A percentile compares a stretch with the other conserved stretches of the same genome.
These are phyloP conservation scores for Dittrichia graveolens DNA, from an alignment of 129 eudicot species.

Conservation along the genomic window DNA sequence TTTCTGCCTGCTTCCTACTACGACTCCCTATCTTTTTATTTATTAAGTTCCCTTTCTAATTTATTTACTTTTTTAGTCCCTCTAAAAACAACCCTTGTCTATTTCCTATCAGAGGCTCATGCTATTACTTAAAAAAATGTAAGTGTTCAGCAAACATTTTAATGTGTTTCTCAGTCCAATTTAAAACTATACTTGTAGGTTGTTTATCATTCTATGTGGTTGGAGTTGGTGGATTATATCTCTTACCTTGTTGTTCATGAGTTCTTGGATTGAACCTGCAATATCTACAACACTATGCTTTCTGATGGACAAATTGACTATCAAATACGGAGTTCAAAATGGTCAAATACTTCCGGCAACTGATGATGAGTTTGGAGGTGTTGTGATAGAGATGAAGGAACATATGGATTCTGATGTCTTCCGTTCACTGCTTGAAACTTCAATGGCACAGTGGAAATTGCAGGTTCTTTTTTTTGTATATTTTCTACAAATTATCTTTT, in stretches of 20 bases:
- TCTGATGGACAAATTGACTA: constrained; percentile 38
- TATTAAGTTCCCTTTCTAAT: no score
- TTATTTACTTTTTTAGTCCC: no score
- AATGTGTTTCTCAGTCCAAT: no score
- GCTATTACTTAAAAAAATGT: no score
- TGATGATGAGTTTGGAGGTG: constrained; percentile 69
- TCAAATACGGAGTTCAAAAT: constrained; percentile 32
- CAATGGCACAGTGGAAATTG: constrained; percentile 61
- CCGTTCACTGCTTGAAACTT: constrained; percentile 47
- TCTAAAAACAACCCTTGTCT: no score
- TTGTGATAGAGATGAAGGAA: constrained; percentile 66
- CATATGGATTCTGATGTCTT: constrained; percentile 60
- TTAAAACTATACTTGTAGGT: no score
- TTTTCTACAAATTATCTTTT: background rate
- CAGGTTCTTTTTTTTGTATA: constrained; percentile 42
- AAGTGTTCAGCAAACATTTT: no score
- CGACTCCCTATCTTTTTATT: no score
- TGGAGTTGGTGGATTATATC: background rate
- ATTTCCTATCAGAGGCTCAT: no score
- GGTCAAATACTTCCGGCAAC: constrained; percentile 51
- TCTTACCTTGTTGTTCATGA: background rate
- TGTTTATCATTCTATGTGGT: background rate
- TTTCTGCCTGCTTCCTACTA: no score
- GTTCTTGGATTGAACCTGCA: background rate
- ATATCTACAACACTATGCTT: background rate